Percentiles rank a stretch among this genome's conserved stretches.
phyloP scores from a whole-genome alignment of 768 basidiomycete species.

The Boletus sp. region DNA sequence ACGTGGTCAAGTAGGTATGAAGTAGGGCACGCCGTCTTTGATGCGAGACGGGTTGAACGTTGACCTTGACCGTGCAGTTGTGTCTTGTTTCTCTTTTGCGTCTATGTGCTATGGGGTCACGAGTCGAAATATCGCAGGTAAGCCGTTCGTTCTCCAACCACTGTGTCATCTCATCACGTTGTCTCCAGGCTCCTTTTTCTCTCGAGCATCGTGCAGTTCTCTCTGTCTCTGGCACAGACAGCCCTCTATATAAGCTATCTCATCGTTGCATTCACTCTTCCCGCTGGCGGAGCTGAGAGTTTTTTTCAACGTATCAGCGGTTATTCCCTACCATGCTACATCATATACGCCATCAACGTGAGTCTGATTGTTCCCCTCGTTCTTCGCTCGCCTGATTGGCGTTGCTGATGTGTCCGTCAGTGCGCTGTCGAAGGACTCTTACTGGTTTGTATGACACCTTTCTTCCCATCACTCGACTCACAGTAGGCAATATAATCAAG shows the following conservation, averaged over 20 bases:
- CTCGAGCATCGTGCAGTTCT: conserved; percentile 14
- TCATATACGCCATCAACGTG: conserved; percentile 18
- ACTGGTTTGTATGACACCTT: conserved; percentile 10
- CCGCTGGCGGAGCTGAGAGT: background rate
- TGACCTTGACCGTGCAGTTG: conserved; percentile 6
- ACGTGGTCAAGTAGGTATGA: conserved; percentile 10
- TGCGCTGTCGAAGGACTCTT: conserved; percentile 14
- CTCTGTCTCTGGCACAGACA: conserved; percentile 8
- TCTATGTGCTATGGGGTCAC: conserved; percentile 16
- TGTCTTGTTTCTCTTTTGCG: conserved; percentile 17
- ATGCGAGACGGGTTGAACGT: background rate
- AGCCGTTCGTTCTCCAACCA: background rate
- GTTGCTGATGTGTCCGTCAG: background rate
- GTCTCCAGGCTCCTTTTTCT: conserved; percentile 10
- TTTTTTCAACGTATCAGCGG: background rate
- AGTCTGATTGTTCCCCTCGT: background rate
- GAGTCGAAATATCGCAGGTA: conserved; percentile 2
- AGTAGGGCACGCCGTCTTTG: conserved; percentile 1
- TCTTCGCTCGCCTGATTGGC: background rate
- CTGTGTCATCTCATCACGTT: background rate
- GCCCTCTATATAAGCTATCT: conserved; percentile 1
- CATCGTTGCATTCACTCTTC: background rate
- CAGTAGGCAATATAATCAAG: background rate
- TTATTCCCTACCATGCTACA: conserved; percentile 11
- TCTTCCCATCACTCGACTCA: background rate